Evolutionary conservation across 2,329 filamentous ascomycete genomes (phyloP), one percentile per base, ranked within the genome.

Genomic region (Lachnellula hyalina): DNA sequence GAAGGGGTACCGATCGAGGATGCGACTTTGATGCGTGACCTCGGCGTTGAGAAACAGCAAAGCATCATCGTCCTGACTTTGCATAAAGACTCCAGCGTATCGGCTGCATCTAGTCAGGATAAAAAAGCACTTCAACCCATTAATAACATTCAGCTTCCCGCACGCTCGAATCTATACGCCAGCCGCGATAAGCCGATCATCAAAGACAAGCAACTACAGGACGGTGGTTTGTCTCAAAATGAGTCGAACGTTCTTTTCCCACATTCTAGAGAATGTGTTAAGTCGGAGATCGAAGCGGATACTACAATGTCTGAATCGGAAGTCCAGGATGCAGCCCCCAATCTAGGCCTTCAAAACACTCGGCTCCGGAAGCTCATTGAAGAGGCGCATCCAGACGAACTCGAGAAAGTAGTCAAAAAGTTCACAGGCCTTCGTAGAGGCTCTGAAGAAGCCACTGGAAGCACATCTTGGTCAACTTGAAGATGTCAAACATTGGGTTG

Each of bases 361-460:
- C 52, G 56, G 11, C 49, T 70, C 5, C 61, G 65, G 36, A 59
- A 61, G 17, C 47, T 70, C 9, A 54, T 61, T 5, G 50, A 54
- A 23, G 57, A 60, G 5, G 56, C 51, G 17, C 58, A 60, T 7
- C 53, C 59, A 2, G 58, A 61, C 11, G 54, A 53, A 1, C 61
- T 70, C 1, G 66, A 70, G 47, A 44, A 52, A 0, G 65, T 64
- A 38, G 62, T 68, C 6, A 49, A 55, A 17, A 54, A n/a, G 32
- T 1, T 65, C 60, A 2, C 46, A 63, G 7, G 7, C 48, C 2
- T 57, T 67, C 5, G 59, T 72, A 0, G 44, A 58, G 0, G 49
- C 58, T 4, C 54, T 71, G 11, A 61, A 61, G 35, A 17, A 17
- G 1, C 57, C 60, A 11, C 53, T 72, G 12, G 47, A 40, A 5